A percentile compares a stretch with the other conserved stretches of the same genome.
These are phyloP conservation scores for Acer campestre DNA, from an alignment of 345 rosid genomes.

Conservation along the genomic window DNA sequence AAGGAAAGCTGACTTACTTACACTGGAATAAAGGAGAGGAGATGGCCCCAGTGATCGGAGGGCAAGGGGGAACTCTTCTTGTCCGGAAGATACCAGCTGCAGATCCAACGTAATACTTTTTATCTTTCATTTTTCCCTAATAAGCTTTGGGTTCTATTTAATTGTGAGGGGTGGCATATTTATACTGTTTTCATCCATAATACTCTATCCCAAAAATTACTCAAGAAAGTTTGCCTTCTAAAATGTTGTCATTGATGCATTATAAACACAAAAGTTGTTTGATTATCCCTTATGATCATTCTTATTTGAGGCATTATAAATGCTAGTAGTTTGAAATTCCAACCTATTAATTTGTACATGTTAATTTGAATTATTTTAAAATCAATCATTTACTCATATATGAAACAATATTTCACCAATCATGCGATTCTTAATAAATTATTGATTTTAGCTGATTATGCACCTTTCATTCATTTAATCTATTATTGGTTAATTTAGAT, in stretches of 20 bases:
- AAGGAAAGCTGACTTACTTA: constrained; percentile 74
- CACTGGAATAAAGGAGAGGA: constrained; percentile 71
- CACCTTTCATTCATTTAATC: not conserved
- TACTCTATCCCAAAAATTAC: not conserved
- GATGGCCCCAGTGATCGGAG: constrained; percentile 68
- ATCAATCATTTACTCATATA: not conserved
- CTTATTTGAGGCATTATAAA: not conserved
- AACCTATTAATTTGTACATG: not conserved
- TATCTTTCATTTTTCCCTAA: constrained; percentile 6
- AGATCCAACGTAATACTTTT: constrained; percentile 54
- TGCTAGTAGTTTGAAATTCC: not conserved
- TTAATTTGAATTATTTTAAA: not conserved
- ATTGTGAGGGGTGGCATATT: not conserved
- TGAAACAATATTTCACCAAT: not conserved
- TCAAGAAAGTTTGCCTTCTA: not conserved
- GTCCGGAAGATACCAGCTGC: constrained; percentile 76
- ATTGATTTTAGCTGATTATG: not conserved
- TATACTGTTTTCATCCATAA: not conserved
- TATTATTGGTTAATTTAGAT: not conserved
- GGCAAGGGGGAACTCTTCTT: constrained; percentile 76
- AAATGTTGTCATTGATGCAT: not conserved
- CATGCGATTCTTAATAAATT: not conserved
- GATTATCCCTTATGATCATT: not conserved
- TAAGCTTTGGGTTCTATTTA: not conserved
- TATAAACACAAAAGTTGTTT: not conserved